Evolutionary conservation across 768 basidiomycete species (phyloP), one percentile per base, ranked within the genome.

Genomic region (Cystobasidium ongulense): DNA sequence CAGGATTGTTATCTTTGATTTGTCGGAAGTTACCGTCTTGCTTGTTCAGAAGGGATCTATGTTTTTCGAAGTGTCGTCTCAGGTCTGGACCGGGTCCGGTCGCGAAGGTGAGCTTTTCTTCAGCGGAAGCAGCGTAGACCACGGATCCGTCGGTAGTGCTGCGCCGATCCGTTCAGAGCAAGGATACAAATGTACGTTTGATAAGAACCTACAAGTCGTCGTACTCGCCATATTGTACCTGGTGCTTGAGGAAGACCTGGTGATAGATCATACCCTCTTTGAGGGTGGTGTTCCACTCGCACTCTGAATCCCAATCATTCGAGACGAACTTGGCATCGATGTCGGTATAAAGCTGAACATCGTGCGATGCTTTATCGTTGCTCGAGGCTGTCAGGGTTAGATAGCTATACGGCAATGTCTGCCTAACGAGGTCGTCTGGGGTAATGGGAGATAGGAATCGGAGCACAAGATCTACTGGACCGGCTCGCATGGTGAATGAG

Each of bases 401-500:
- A 75, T 88, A 87, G 0, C 86, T 81, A 75, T 87, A 86, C 0
- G 88, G 70, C 13, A 85, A 83, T 2, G 87, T 88, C 79, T 87
- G 87, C 77, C 85, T 86, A 52, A 85, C 83, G 17, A 87, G 82
- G 78, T 88, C 87, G 25, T 78, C 76, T 0, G 82, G 82, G 43
- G 61, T 87, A n/a, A 89, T 85, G 4, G 88, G 88, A 75, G 87
- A 88, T 46, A 88, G 80, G 78, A 89, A 89, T 2, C 82, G 13
- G 13, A 27, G 41, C 17, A 27, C 23, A 36, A 43, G 29, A 74
- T 88, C 86, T 18, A 89, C 82, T 1, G 86, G 85, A 1, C 88
- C 89, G 1, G 89, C 87, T 1, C 84, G 84, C 63, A 89, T 78
- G 4, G 85, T 83, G 75, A 89, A 89, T 43, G 83, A 84, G 75